Base-by-base conservation (phyloP, 2,329 filamentous ascomycete species). In the Talaromyces sp. region DNA sequence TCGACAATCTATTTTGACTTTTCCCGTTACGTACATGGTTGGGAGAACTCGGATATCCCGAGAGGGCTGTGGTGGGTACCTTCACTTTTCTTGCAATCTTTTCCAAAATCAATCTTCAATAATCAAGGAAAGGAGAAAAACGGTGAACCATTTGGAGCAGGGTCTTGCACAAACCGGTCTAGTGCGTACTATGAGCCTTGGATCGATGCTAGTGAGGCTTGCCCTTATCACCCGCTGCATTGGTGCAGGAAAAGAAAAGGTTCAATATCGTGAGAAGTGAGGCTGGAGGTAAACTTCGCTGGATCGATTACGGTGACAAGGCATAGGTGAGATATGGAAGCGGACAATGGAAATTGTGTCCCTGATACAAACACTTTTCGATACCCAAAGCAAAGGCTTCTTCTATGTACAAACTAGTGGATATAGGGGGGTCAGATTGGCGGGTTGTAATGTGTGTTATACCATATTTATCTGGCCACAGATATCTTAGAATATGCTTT, bases 351-450 rank as follows among this genome's bases (percentile, higher is more conserved):
- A 22, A 19, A 58, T 43, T n/a, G 27, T 43, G 56, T 60, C 41
- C 14, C 50, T 49, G 27, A 19, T 52, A 22, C 14, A 39, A 27
- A n/a, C 45, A 33, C 45, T 52, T 50, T 41, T 61, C 35, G 16
- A 61, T 35, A 52, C 24, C n/a, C 24, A 27, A 60, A 60, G 45
- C 58, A 50, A 37, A 61, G 14, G 45, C 59, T 31, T 49, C 47
- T 31, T 62, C 62, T 64, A 64, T 64, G 54, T 64, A 64, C 56
- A 57, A 35, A 35, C 33, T 22, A 22, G 22, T 22, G 22, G 22
- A 22, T 22, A 22, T 2, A 22, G 1, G 22, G 22, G 22, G 22
- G 22, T 22, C 22, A 22, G 22, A 22, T 22, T 22, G 22, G 22
- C 22, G 22, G 22, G 22, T 22, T 22, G 2, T 22, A 22, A 22